Base-by-base conservation (phyloP, 108 stramenopile species). In the Skeletonema tropicum region DNA sequence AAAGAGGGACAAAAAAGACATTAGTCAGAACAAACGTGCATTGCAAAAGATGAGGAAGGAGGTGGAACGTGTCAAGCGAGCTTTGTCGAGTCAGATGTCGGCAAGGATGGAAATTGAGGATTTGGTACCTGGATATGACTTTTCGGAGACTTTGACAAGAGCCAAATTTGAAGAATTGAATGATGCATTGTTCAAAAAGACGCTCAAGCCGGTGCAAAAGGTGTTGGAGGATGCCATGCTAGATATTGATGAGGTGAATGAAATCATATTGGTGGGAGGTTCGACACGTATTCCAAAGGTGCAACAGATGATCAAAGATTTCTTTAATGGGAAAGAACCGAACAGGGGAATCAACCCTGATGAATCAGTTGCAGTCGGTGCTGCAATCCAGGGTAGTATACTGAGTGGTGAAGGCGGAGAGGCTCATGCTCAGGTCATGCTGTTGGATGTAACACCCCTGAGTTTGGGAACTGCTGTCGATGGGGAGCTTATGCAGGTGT, bases 141-240 rank as follows among this genome's bases (percentile, higher is more conserved):
- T 96, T 25, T 85, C 80, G 23, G 92, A 90, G 69, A 98, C 94
- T 11, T 72, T 99, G 36, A 94, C 98, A 68, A 97, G 98, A 41
- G 98, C 99, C 60, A 93, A 96, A 41, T 99, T 99, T 75, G 99
- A 98, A 78, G 97, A 98, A 65, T 85, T 99, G 72, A 98, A 98
- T 85, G 85, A 88, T 71, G 94, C 96, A 59, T 82, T 98, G 60
- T 99, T 99, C 90, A 96, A 97, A 77, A 97, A 98, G 90, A 98
- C 97, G 23, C 75, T 99, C 31, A 85, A 70, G 17, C 96, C 97
- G 19, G 98, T 99, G 15, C 55, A 63, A n/a, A 85, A 90, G 63
- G 99, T 99, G 21, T 67, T 99, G 76, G 88, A 96, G 52, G 95
- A 96, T 74, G 92, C 95, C n/a, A 92, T 88, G 61, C 57, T 98